Evolutionary conservation across 2,329 filamentous ascomycete genomes (phyloP).

Genomic region (Exserohilum rostratum): DNA sequence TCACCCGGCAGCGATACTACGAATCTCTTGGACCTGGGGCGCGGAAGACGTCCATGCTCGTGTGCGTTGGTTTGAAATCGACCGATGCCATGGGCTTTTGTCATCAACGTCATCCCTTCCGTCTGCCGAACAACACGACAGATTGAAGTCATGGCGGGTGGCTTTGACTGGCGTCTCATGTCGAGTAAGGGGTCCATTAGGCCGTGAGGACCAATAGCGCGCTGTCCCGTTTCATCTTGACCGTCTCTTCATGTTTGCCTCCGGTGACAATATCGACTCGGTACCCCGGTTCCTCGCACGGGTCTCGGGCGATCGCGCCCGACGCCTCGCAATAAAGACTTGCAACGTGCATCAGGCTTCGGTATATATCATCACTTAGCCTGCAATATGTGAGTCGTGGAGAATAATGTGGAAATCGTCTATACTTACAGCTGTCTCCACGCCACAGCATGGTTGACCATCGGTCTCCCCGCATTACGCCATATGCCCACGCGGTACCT

Average conservation of each 20-base stretch:
- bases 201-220: neutral
- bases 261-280: conserved; percentile 7
- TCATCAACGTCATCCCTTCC: conserved; percentile 23
- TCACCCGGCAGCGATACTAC: conserved; percentile 19
- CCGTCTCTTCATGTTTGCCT: conserved; percentile 15
- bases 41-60: conserved; percentile 16
- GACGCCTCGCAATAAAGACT: conserved; percentile 13
- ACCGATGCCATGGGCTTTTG: conserved; percentile 17
- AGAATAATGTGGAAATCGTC: conserved; percentile 5
- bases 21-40: conserved; percentile 7
- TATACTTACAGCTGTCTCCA: conserved; percentile 7
- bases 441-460: neutral
- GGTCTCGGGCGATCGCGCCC: conserved; percentile 14
- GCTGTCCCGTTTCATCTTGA: conserved; percentile 6
- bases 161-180: neutral
- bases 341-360: conserved; percentile 7
- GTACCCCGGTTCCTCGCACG: conserved; percentile 18
- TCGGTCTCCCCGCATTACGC: conserved; percentile 3
- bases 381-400: conserved; percentile 1
- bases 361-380: conserved; percentile 13
- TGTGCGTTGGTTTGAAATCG: conserved; percentile 20
- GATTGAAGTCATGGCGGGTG: conserved; percentile 8
- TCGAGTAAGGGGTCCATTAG: neutral
- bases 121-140: conserved; percentile 6
- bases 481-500: neutral